phyloP scores from a whole-genome alignment of 2,329 filamentous ascomycete species.

The Aspergillus alliaceus region DNA sequence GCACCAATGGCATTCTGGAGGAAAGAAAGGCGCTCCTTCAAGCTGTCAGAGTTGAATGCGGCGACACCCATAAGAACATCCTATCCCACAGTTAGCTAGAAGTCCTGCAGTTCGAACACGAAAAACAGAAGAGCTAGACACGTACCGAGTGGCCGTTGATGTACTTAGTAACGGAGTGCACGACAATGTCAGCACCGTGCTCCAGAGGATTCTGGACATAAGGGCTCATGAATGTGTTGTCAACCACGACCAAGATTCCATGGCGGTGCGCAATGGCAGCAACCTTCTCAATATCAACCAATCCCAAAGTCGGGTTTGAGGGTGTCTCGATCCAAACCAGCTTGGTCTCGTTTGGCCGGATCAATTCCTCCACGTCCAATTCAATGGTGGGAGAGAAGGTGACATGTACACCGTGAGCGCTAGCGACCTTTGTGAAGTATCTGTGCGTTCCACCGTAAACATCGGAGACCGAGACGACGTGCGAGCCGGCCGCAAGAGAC shows the following conservation, averaged over 20 bases:
- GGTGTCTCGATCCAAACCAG: conserved; percentile 97
- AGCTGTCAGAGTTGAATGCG: conserved; percentile 83
- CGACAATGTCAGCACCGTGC: conserved; percentile 92
- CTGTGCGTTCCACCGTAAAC: conserved; percentile 97
- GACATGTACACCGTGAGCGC: conserved; percentile 89
- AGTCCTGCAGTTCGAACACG: background rate
- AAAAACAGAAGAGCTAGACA: background rate
- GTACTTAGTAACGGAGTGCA: conserved; percentile 98
- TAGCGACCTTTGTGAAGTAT: conserved; percentile 97
- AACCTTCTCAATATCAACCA: conserved; percentile 90
- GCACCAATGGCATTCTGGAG: conserved; percentile 97
- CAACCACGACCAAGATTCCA: conserved; percentile 93
- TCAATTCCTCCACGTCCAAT: conserved; percentile 79
- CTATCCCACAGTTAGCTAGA: conserved; percentile 30
- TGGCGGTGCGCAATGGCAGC: conserved; percentile 79
- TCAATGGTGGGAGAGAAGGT: conserved; percentile 94
- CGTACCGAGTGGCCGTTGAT: conserved; percentile 84
- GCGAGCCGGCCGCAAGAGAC: conserved; percentile 83
- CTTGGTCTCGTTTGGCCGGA: conserved; percentile 78
- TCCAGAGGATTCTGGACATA: conserved; percentile 96
- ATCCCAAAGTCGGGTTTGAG: conserved; percentile 87
- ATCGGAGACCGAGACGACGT: conserved; percentile 94
- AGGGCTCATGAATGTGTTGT: conserved; percentile 96
- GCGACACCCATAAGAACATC: conserved; percentile 98
- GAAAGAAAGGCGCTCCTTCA: conserved; percentile 78